Evolutionary conservation across 768 basidiomycete species (phyloP).

Genomic region (Fomitopsis serialis): DNA sequence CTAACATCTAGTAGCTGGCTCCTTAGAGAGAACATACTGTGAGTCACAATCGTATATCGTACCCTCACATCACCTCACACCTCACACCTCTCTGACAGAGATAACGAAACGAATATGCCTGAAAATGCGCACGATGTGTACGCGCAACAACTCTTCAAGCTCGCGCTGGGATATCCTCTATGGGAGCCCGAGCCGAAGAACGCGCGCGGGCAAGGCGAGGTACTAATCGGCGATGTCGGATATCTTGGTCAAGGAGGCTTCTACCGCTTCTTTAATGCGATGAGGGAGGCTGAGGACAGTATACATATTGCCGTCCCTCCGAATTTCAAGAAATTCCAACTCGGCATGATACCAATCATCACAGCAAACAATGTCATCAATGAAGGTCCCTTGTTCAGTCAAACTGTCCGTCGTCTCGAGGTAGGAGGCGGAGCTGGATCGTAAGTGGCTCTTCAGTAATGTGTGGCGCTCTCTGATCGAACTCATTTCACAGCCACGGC

Average conservation of each 20-base stretch:
- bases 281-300: slow-evolving; percentile 1
- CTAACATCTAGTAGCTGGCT: no score
- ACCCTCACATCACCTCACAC: no score
- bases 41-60: no score
- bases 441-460: neutral
- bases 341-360: neutral
- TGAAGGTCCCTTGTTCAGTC: slow-evolving; percentile 1
- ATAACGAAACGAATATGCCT: no score
- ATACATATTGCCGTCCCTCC: neutral
- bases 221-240: slow-evolving; percentile 5
- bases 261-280: slow-evolving; percentile 8
- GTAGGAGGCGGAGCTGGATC: slow-evolving; percentile 1
- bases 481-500: neutral
- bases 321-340: neutral
- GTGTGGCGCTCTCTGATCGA: no score
- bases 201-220: neutral
- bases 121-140: no score
- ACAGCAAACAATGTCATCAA: neutral
- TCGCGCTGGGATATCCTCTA: slow-evolving; percentile 1
- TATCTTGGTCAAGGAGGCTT: slow-evolving; percentile 3
- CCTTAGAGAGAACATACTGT: no score
- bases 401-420: neutral
- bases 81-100: no score
- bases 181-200: slow-evolving; percentile 2
- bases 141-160: neutral